A percentile compares a stretch with the other conserved stretches of the same genome.
Conservation (phyloP, 257 asterid genomes). For the Ajuga chamaepitys region DNA sequence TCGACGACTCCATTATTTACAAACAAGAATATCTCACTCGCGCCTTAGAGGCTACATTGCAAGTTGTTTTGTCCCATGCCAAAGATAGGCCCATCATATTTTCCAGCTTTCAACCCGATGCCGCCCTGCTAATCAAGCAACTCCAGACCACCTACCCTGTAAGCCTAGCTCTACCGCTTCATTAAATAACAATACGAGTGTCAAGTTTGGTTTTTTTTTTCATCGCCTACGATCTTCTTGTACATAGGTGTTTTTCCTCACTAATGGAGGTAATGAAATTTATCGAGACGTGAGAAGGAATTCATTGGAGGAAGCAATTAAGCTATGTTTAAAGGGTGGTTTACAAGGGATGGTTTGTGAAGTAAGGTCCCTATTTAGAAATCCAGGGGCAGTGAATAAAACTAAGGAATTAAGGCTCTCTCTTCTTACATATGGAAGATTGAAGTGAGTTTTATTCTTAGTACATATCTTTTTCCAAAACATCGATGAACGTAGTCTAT, state of each 20-base stretch:
- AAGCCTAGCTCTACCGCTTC: background rate
- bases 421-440: constrained; percentile 70
- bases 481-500: no score
- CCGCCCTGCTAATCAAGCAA: constrained; percentile 50
- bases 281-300: constrained; percentile 69
- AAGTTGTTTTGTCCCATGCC: constrained; percentile 54
- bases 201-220: no score
- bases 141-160: constrained; percentile 74
- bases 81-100: constrained; percentile 62
- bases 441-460: constrained; percentile 88
- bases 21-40: constrained; percentile 39
- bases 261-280: constrained; percentile 75
- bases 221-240: no score
- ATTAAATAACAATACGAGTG: no score
- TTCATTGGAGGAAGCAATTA: constrained; percentile 76
- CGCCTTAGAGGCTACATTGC: constrained; percentile 38
- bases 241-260: constrained; percentile 70
- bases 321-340: constrained; percentile 72
- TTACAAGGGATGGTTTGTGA: constrained; percentile 88
- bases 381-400: constrained; percentile 68
- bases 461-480: no score
- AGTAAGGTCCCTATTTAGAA: constrained; percentile 60
- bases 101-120: constrained; percentile 89
- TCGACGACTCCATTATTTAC: constrained; percentile 63
- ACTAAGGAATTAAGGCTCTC: constrained; percentile 71